A percentile compares a stretch with the other conserved stretches of the same genome.
Conservation (phyloP, 2,329 filamentous ascomycete genomes). For the Myriangium duriaei region DNA sequence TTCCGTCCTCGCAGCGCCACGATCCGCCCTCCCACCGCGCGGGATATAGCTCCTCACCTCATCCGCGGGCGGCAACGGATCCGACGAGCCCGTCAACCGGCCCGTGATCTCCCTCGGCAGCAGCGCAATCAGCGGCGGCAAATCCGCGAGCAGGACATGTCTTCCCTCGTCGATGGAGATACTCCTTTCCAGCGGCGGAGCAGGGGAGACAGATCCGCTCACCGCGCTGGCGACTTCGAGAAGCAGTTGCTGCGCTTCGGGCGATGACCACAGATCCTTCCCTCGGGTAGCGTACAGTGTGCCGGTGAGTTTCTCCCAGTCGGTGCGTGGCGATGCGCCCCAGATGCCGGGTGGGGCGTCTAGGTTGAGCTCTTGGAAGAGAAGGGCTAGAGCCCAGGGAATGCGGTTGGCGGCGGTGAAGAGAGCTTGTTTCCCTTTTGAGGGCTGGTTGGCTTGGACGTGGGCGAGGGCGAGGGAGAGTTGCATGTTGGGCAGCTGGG, state of each 20-base stretch:
- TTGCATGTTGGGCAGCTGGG: slow-evolving; percentile 54
- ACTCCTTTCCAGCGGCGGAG: slow-evolving; percentile 28
- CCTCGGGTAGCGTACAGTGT: slow-evolving; percentile 64
- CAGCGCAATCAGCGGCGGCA: slow-evolving; percentile 55
- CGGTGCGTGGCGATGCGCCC: slow-evolving; percentile 58
- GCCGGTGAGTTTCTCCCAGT: slow-evolving; percentile 55
- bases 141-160: slow-evolving; percentile 67
- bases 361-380: slow-evolving; percentile 71
- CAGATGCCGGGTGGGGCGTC: slow-evolving; percentile 69
- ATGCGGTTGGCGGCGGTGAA: slow-evolving; percentile 55
- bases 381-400: slow-evolving; percentile 71
- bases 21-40: too few relatives aligned
- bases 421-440: slow-evolving; percentile 53
- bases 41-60: slow-evolving; percentile 19
- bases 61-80: slow-evolving; percentile 62
- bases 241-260: slow-evolving; percentile 56
- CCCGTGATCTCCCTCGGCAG: slow-evolving; percentile 55
- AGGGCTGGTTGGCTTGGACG: slow-evolving; percentile 54
- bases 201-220: slow-evolving; percentile 26
- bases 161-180: slow-evolving; percentile 51
- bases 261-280: slow-evolving; percentile 77
- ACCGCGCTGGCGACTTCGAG: slow-evolving; percentile 53
- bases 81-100: slow-evolving; percentile 59
- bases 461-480: slow-evolving; percentile 69
- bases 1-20: too few relatives aligned